A percentile compares a stretch with the other conserved stretches of the same genome.
Conservation (phyloP, 495 filamentous ascomycete genomes). For the Neurospora sp. region DNA sequence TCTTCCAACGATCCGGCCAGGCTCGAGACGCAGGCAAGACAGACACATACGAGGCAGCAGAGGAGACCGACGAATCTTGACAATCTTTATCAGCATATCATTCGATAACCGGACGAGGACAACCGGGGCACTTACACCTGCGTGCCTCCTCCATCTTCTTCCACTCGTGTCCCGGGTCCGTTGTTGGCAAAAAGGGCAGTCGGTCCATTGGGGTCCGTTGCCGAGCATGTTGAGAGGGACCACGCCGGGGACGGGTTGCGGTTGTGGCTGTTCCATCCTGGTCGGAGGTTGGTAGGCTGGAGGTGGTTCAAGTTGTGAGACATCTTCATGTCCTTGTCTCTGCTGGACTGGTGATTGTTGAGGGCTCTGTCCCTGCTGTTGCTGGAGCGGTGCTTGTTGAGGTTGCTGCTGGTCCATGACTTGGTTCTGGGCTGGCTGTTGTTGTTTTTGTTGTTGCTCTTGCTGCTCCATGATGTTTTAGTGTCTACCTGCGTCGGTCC, state of each 20-base stretch:
- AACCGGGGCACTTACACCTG: constrained; percentile 15
- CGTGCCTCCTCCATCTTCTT: constrained; percentile 18
- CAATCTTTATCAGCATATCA: neutral
- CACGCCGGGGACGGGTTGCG: too few species aligned
- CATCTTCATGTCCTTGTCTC: neutral
- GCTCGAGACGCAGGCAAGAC: constrained; percentile 23
- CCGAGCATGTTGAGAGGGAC: constrained; percentile 18
- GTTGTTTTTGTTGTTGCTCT: neutral
- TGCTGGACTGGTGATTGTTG: neutral
- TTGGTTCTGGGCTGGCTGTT: neutral
- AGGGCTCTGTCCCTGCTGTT: neutral
- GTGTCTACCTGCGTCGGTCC: neutral
- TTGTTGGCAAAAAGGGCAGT: constrained; percentile 25
- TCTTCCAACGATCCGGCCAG: constrained; percentile 26
- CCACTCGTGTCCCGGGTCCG: constrained; percentile 9
- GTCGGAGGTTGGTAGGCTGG: neutral
- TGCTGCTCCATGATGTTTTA: neutral
- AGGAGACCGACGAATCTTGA: constrained; percentile 18
- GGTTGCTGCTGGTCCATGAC: neutral
- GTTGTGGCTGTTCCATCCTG: too few species aligned
- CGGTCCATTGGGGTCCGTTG: constrained; percentile 14
- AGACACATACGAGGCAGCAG: constrained; percentile 23
- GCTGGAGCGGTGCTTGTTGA: neutral
- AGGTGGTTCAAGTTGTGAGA: neutral
- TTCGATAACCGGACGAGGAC: neutral